Base-by-base conservation (phyloP, 1,139 yeast genomes). In the Kodamaea suecica region DNA sequence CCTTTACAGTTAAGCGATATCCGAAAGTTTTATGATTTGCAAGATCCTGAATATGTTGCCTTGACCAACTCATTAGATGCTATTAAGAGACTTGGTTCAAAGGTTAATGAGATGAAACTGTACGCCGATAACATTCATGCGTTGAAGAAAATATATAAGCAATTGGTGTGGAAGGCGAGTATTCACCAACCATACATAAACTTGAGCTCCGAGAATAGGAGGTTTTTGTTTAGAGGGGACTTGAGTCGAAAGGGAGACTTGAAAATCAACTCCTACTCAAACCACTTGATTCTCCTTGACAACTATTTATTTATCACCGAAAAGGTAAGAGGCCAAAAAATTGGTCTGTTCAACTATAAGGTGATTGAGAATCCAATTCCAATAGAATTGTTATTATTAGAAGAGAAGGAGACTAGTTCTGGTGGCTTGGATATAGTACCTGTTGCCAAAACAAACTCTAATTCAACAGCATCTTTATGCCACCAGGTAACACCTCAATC, bases 281-380 rank as follows among this genome's bases (percentile, higher is more conserved):
- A 61, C 12, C 84, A 78, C 47, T 49, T 84, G 24, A 76, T 86
- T 17, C 59, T 86, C 26, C 61, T 87, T 36, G 95, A 87, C 52
- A 84, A 87, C 49, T 85, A 70, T 48, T 57, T 87, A 30, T 61
- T 87, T 16, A 70, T 87, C 5, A 78, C 92, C 2, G 94, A 85
- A 30, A 46, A 56, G 25, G 44, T 57, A 1, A 60, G 61, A 34
- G 55, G 51, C 13, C 57, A 47, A 26, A 54, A 53, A 29, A 38
- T 47, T 12, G 53, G 55, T 9, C 49, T 51, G 36, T 45, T 36
- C 13, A 37, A 38, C 9, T 70, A 59, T 42, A 71, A 69, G 43
- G 70, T 80, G 0, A 52, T 65, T 4, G 86, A 80, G 45, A 65
- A 66, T 21, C 84, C 86, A 1, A 76, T 80, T 7, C 83, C 84